These are phyloP conservation scores for Hypsizygus marmoreus DNA, from an alignment of 768 basidiomycete genomes.

Conservation along the genomic window DNA sequence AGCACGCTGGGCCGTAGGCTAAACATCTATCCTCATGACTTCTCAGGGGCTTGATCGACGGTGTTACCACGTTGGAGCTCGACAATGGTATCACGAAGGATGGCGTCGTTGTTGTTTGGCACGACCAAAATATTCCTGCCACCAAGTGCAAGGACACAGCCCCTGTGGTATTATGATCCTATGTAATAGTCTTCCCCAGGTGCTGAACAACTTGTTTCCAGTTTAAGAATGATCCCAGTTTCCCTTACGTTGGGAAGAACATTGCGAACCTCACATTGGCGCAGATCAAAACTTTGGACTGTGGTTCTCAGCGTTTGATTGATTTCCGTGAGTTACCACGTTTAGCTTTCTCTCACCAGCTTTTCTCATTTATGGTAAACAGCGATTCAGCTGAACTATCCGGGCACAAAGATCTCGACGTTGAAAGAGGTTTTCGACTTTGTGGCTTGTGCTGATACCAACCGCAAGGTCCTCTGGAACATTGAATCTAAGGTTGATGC, in stretches of 20 bases:
- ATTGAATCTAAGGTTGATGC: slow-evolving; percentile 80
- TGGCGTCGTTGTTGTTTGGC: slow-evolving; percentile 78
- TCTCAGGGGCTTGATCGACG: slow-evolving; percentile 70
- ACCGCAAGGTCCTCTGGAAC: slow-evolving; percentile 66
- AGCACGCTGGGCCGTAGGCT: slow-evolving; percentile 2
- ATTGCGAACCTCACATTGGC: slow-evolving; percentile 78
- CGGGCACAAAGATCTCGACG: slow-evolving; percentile 72
- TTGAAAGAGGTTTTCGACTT: slow-evolving; percentile 76
- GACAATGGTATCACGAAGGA: slow-evolving; percentile 84
- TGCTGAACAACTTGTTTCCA: slow-evolving; percentile 20
- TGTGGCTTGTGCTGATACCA: slow-evolving; percentile 69
- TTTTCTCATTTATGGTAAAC: not conserved
- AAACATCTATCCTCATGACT: slow-evolving; percentile 9
- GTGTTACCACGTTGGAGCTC: slow-evolving; percentile 74
- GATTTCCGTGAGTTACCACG: slow-evolving; percentile 52
- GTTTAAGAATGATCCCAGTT: slow-evolving; percentile 59
- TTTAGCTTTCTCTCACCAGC: not conserved
- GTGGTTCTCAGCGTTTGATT: slow-evolving; percentile 65
- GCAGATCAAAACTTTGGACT: slow-evolving; percentile 80
- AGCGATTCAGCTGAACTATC: slow-evolving; percentile 69
- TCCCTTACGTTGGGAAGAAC: slow-evolving; percentile 76
- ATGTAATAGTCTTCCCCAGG: not conserved
- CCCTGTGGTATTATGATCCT: slow-evolving; percentile 50
- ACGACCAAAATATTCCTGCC: slow-evolving; percentile 65
- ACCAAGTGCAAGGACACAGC: slow-evolving; percentile 71